phyloP scores from a whole-genome alignment of 768 basidiomycete genomes.

The Phylloporus sp. region DNA sequence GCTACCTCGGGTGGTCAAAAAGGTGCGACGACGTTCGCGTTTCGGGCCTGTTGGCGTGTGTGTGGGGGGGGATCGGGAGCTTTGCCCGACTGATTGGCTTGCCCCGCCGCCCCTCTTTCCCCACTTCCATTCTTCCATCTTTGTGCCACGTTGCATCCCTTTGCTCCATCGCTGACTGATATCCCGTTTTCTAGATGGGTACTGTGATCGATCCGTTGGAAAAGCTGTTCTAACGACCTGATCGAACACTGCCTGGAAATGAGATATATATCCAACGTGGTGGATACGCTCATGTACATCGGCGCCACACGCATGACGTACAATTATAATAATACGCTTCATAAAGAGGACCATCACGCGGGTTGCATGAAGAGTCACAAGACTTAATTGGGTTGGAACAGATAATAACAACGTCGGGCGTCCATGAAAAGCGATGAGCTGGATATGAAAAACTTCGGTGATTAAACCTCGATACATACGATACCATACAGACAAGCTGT shows the following conservation, averaged over 20 bases:
- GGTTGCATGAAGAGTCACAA: background rate
- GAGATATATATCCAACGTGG: background rate
- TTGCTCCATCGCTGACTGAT: background rate
- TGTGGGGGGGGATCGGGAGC: background rate
- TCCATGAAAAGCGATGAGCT: conserved; percentile 5
- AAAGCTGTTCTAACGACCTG: conserved; percentile 38
- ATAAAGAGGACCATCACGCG: background rate
- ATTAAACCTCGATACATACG: conserved; percentile 13
- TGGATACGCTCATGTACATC: background rate
- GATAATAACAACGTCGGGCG: background rate
- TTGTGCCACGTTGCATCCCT: background rate
- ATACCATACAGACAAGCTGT: background rate
- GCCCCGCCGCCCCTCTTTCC: background rate
- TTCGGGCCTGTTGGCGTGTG: no score
- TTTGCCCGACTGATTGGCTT: background rate
- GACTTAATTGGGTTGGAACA: background rate
- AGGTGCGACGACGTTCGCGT: conserved; percentile 42
- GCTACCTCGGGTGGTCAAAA: conserved; percentile 81
- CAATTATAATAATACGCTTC: background rate
- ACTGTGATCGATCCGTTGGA: conserved; percentile 66
- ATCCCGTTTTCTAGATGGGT: conserved; percentile 50
- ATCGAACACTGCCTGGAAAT: background rate
- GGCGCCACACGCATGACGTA: background rate
- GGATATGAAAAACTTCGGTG: conserved; percentile 8
- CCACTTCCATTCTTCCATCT: background rate